Evolutionary conservation across 192 early-diverging fungal genomes (phyloP).

Genomic region (Coemansia reversa): DNA sequence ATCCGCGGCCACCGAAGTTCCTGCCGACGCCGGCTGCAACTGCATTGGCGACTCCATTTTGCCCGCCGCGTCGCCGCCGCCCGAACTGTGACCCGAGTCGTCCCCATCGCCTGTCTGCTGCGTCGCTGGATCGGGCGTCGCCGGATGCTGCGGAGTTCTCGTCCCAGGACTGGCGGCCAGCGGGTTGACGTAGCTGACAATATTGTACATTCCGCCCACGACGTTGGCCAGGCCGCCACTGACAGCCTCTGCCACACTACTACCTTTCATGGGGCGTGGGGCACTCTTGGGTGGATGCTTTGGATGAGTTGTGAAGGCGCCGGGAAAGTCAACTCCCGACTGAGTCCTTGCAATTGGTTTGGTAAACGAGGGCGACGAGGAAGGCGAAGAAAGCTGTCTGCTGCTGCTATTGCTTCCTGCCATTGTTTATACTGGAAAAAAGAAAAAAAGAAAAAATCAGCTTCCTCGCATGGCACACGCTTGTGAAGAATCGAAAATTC

Average conservation of each 20-base stretch:
- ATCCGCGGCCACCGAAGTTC: constrained; percentile 50
- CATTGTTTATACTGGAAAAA: background rate
- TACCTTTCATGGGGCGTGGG: constrained; percentile 23
- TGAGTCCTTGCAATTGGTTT: constrained; percentile 27
- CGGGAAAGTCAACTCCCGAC: constrained; percentile 42
- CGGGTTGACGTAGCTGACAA: constrained; percentile 51
- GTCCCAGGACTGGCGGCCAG: constrained; percentile 10
- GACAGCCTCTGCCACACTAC: constrained; percentile 38
- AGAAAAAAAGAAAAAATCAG: background rate
- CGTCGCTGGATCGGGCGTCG: constrained; percentile 3
- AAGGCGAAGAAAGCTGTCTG: constrained; percentile 6
- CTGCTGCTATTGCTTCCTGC: constrained; percentile 3
- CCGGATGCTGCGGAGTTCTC: background rate
- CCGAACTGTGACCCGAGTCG: background rate
- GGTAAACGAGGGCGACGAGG: constrained; percentile 1
- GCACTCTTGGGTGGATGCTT: constrained; percentile 7
- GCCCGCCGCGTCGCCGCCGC: background rate
- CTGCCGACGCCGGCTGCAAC: constrained; percentile 39
- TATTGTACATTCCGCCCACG: constrained; percentile 42
- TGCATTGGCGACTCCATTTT: constrained; percentile 12
- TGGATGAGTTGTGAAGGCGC: constrained; percentile 43
- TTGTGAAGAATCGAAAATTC: background rate
- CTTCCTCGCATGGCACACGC: background rate
- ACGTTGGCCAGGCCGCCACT: constrained; percentile 47
- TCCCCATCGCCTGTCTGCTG: background rate